Base-by-base conservation (phyloP, 164 flowering plant species). In the Umbilicus rupestris region DNA sequence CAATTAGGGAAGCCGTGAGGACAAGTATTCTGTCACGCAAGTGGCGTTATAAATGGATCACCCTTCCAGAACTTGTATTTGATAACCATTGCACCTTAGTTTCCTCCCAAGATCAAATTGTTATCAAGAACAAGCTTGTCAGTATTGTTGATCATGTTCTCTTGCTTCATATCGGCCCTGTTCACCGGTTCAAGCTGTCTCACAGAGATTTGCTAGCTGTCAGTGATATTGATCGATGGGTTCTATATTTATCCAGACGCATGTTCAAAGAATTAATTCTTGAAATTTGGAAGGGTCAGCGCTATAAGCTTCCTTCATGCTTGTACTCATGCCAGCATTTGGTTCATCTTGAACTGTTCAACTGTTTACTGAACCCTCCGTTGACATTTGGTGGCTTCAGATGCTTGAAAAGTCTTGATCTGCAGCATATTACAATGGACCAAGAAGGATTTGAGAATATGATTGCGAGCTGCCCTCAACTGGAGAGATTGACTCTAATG, bases 11-110 rank as follows among this genome's bases (percentile, higher is more conserved):
- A 66, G 84, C 81, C 1, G 84, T 82, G 10, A 76, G 85, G 69
- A 86, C 81, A 2, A 81, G 90, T 70, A 47, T 82, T n/a, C 71
- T 85, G 35, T 82, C 87, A 22, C 77, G 70, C 63, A 77, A 76
- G 66, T 85, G 87, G 90, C 78, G 85, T 67, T 82, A 75, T 77
- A 82, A 73, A 64, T 85, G 87, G 87, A 67, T 73, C 1, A 70
- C 74, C 39, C 41, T 82, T 44, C 81, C 86, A 19, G 39, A 66
- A 52, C 81, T 85, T 28, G 80, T 79, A 30, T 84, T 85, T 65
- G 83, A 84, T 52, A 79, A 70, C 39, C 78, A 77, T 2, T 76
- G 80, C 65, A 35, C 76, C 39, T 28, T 71, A 16, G 16, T 64
- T 30, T 62, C 75, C 66, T 39, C 76, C 58, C 83, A 74, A 74